Conservation (phyloP, 306 rosid species). For the Rubus parviflorus region DNA sequence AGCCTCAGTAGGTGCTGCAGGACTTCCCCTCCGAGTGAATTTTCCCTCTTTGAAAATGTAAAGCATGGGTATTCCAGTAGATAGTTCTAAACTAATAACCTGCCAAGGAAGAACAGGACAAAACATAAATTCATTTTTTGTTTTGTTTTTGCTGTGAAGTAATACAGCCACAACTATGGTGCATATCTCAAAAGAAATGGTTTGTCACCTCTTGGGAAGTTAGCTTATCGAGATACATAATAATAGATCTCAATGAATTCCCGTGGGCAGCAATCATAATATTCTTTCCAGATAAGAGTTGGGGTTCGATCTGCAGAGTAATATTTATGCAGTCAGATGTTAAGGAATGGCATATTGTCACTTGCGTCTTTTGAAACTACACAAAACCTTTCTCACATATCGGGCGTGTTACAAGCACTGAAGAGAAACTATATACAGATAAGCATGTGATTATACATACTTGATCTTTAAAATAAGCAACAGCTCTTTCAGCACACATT, state of each 20-base stretch:
- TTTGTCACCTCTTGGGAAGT: constrained; percentile 88
- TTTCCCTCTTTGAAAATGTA: constrained; percentile 89
- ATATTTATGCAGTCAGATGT: constrained; percentile 32
- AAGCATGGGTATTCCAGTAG: constrained; percentile 99
- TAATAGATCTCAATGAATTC: constrained; percentile 94
- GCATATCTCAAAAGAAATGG: constrained; percentile 14
- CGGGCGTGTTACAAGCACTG: not conserved
- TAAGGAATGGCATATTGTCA: constrained; percentile 19
- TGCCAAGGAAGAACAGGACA: constrained; percentile 26
- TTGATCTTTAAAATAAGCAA: constrained; percentile 88
- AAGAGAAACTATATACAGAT: not conserved
- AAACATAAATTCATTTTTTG: not conserved
- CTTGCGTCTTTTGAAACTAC: not conserved
- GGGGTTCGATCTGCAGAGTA: constrained; percentile 78
- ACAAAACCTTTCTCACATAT: constrained; percentile 1
- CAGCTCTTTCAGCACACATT: constrained; percentile 98
- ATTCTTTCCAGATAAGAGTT: constrained; percentile 87
- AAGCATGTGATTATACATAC: constrained; percentile 43
- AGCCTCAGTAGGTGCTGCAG: constrained; percentile 84
- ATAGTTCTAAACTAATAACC: constrained; percentile 94
- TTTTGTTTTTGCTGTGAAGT: not conserved
- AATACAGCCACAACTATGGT: not conserved
- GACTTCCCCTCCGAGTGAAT: constrained; percentile 96
- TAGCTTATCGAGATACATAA: constrained; percentile 94
- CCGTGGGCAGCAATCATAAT: constrained; percentile 99